Evolutionary conservation across 306 rosid genomes (phyloP), one percentile per base, ranked within the genome.

Genomic region (Prosopis cineraria): DNA sequence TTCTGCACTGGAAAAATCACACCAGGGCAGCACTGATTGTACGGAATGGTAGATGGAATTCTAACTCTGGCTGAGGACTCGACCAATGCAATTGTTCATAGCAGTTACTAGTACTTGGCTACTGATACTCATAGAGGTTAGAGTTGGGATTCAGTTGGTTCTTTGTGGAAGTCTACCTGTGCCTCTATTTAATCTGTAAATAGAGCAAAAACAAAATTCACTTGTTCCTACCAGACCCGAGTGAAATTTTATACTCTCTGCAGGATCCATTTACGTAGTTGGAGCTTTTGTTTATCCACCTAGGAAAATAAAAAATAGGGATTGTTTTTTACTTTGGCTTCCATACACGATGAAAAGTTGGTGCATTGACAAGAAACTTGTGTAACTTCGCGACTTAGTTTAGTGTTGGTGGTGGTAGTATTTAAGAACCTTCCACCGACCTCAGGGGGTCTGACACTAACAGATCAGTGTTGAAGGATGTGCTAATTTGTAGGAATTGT

Each of bases 251-350:
- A 87, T 91, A 87, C 93, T 88, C 83, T 31, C 70, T 86, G 85
- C 93, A 88, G 99, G 90, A 87, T 68, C 96, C 97, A 83, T 87
- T 91, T 76, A 71, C 31, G 92, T 89, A 66, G 97, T 91, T 88
- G 98, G 96, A 85, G 98, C 97, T 92, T n/a, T n/a, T 87, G 81
- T 58, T 70, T 77, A 86, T 90, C 95, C 94, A 48, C 65, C 70
- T 85, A 83, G 92, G 96, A 86, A 92, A 79, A 88, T 94, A 90
- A 96, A 94, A 84, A 89, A 82, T 80, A 96, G 97, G 87, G 97
- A 95, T 83, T 85, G 59, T 82, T 74, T 83, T 85, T 89, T 89
- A 88, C 87, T 87, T 85, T 87, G 78, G 92, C 93, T 91, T 91
- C 95, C 80, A 83, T 80, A 79, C 82, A 67, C 59, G 68, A 30